Conservation (phyloP, 176 grass and related monocot genomes). For the Eremochloa ophiuroides region DNA sequence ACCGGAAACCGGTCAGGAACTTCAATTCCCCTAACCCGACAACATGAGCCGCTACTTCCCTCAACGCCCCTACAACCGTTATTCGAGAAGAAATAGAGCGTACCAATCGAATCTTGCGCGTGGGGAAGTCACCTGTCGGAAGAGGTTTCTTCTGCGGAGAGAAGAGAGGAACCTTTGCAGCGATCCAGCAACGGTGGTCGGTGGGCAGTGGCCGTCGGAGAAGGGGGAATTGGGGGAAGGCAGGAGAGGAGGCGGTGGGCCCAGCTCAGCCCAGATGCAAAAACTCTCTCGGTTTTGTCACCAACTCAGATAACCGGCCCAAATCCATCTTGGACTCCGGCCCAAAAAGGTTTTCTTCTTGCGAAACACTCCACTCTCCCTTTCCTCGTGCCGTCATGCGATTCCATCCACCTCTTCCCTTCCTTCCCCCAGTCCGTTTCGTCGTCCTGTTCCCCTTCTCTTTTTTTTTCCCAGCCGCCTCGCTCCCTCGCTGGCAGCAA, state of each 20-base stretch:
- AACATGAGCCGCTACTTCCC: background rate
- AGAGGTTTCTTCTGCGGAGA: background rate
- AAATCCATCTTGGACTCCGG: background rate
- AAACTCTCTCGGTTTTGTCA: background rate
- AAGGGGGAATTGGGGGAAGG: background rate
- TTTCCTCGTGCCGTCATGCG: background rate
- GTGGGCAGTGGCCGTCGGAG: background rate
- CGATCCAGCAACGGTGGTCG: background rate
- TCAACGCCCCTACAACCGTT: background rate
- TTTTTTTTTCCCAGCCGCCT: background rate
- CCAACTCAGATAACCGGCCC: background rate
- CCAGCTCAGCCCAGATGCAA: background rate
- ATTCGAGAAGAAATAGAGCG: background rate
- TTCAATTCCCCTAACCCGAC: background rate
- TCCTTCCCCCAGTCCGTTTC: background rate
- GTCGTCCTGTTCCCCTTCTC: background rate
- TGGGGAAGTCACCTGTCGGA: background rate
- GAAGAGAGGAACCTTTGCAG: background rate
- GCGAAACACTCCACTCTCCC: conserved; percentile 29
- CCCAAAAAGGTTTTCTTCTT: conserved; percentile 29
- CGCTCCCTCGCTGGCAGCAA: background rate
- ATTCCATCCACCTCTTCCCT: background rate
- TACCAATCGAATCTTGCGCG: background rate
- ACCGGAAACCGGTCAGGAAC: background rate
- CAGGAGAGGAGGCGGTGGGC: background rate